These are phyloP conservation scores for Serendipita sp. DNA, from an alignment of 768 basidiomycete species.

Conservation along the genomic window DNA sequence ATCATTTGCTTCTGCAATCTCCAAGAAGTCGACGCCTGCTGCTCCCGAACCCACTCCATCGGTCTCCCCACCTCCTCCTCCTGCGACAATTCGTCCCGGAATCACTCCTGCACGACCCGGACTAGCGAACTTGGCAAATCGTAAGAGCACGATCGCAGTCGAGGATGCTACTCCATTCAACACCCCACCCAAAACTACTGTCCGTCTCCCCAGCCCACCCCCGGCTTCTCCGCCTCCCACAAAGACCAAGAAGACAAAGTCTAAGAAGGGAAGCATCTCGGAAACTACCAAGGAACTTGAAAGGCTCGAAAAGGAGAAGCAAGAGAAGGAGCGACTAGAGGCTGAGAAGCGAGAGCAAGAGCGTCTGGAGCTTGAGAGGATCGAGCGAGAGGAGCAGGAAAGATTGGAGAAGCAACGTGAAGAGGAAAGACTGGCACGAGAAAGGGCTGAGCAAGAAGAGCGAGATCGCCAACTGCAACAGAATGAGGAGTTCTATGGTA, in stretches of 20 bases:
- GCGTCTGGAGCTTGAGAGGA: background rate
- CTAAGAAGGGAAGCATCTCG: constrained; percentile 3
- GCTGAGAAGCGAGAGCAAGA: background rate
- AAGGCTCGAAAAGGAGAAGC: too few species aligned
- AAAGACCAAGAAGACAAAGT: constrained; percentile 3
- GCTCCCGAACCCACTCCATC: background rate
- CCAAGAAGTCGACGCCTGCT: background rate
- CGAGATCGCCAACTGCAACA: background rate
- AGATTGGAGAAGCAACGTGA: too few species aligned
- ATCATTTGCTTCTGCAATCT: background rate
- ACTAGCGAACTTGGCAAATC: background rate
- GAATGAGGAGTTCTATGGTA: background rate
- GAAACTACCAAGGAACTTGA: background rate
- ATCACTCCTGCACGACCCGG: background rate
- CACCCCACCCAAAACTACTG: background rate
- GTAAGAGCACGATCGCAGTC: constrained; percentile 4
- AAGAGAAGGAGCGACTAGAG: background rate
- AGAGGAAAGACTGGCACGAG: too few species aligned
- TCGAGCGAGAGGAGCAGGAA: too few species aligned
- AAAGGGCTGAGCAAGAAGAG: too few species aligned
- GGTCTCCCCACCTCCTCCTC: background rate
- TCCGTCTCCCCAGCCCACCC: background rate
- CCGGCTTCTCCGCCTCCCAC: background rate
- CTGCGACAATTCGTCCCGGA: background rate
- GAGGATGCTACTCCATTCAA: constrained; percentile 1